Evolutionary conservation across 2,329 filamentous ascomycete species (phyloP).

Genomic region (Diaporthe amygdali): DNA sequence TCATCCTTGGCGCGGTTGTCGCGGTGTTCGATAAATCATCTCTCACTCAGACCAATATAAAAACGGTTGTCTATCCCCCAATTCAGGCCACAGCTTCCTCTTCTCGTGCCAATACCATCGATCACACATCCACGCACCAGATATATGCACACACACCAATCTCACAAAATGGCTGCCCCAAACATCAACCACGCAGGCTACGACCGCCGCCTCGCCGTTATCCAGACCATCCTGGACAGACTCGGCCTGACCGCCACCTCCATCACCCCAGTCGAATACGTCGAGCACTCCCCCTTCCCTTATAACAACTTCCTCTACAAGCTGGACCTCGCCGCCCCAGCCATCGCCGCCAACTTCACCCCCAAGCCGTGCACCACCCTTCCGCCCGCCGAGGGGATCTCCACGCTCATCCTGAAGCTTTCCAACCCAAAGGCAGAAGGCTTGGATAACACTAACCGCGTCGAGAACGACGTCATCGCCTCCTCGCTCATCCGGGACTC

Average conservation of each 20-base stretch:
- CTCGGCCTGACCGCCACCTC: conserved; percentile 23
- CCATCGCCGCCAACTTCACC: conserved; percentile 21
- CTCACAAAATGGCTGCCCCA: background rate
- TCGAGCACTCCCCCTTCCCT: conserved; percentile 27
- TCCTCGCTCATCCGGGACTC: conserved; percentile 29
- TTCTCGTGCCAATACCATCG: background rate
- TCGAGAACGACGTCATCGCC: conserved; percentile 35
- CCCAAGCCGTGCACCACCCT: conserved; percentile 23
- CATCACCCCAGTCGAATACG: conserved; percentile 29
- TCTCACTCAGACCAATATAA: no score
- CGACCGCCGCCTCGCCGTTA: conserved; percentile 23
- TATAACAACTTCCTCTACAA: conserved; percentile 35
- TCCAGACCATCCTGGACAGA: conserved; percentile 21
- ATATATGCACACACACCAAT: background rate
- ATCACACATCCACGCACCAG: background rate
- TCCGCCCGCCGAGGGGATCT: conserved; percentile 22
- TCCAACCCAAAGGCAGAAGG: conserved; percentile 31
- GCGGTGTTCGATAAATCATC: background rate
- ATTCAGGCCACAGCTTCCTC: background rate
- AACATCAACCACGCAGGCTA: conserved; percentile 26
- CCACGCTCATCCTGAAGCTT: conserved; percentile 29
- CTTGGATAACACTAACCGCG: conserved; percentile 32
- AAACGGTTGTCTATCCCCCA: no score
- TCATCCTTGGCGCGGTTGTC: background rate
- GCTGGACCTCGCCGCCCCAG: conserved; percentile 27